Conservation (phyloP, 768 basidiomycete genomes). For the Exidia glandulosa region DNA sequence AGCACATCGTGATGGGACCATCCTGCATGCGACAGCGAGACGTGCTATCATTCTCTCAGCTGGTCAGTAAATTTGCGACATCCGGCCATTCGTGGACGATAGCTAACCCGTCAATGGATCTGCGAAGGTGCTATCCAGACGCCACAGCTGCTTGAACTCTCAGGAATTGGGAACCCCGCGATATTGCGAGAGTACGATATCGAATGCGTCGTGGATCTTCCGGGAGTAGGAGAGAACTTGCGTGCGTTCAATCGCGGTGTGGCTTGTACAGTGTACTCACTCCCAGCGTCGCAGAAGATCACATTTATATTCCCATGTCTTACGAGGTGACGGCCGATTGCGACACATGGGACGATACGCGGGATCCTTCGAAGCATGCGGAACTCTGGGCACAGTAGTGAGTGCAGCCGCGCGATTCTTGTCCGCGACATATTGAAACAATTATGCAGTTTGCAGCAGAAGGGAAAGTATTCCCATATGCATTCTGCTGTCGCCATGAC, state of each 20-base stretch:
- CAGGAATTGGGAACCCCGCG: slow-evolving; percentile 23
- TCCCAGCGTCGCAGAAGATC: slow-evolving; percentile 14
- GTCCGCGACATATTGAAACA: not conserved
- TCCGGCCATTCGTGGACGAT: not conserved
- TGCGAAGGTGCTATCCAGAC: slow-evolving; percentile 10
- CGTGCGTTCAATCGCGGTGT: slow-evolving; percentile 16
- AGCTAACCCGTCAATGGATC: not conserved
- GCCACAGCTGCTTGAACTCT: slow-evolving; percentile 26
- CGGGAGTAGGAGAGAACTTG: slow-evolving; percentile 33
- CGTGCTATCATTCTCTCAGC: not conserved
- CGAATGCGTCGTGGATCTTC: slow-evolving; percentile 22
- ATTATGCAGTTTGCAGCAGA: not conserved
- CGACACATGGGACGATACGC: not conserved
- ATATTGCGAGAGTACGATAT: slow-evolving; percentile 21
- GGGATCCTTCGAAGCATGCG: not conserved
- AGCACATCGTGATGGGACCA: not conserved
- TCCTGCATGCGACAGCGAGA: slow-evolving; percentile 3
- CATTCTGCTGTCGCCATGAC: not conserved
- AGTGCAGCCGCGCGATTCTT: not conserved
- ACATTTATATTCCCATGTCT: slow-evolving; percentile 4
- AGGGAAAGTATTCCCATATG: not conserved
- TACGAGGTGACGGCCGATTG: slow-evolving; percentile 9
- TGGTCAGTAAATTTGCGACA: not conserved
- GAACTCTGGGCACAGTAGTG: not conserved
- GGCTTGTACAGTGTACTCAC: not conserved